Conservation (phyloP, 345 rosid species). For the Pelargonium nanum region DNA sequence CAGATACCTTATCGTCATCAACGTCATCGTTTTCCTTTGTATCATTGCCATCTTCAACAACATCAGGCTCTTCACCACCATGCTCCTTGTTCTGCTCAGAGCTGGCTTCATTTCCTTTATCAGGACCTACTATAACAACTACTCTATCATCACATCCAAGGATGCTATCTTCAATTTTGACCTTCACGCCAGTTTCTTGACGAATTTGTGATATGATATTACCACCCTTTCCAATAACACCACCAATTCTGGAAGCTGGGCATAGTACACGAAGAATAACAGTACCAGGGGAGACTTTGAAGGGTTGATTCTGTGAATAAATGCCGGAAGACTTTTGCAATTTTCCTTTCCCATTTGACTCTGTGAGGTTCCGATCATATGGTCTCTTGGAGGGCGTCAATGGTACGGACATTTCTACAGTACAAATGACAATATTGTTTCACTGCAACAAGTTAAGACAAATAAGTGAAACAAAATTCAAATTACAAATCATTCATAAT, state of each 20-base stretch:
- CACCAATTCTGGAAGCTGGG: constrained; percentile 26
- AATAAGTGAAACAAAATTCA: not conserved
- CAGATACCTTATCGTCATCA: constrained; percentile 20
- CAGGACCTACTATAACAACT: constrained; percentile 26
- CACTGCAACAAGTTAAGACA: not conserved
- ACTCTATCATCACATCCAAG: constrained; percentile 54
- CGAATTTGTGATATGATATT: constrained; percentile 30
- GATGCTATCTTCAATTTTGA: constrained; percentile 42
- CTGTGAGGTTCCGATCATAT: constrained; percentile 23
- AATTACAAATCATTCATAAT: not conserved
- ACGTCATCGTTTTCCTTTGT: constrained; percentile 12
- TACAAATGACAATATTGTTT: not conserved
- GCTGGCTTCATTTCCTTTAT: not conserved
- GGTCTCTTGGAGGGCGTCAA: constrained; percentile 53
- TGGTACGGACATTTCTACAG: constrained; percentile 30
- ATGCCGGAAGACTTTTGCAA: constrained; percentile 28
- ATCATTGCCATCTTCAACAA: constrained; percentile 14
- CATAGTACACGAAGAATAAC: constrained; percentile 37
- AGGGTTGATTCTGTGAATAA: constrained; percentile 15
- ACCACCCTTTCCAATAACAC: constrained; percentile 33
- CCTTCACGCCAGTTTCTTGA: constrained; percentile 38
- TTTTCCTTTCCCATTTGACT: constrained; percentile 41
- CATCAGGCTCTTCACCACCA: constrained; percentile 14
- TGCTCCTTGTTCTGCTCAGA: constrained; percentile 1
- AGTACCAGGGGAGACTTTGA: constrained; percentile 15